Evolutionary conservation across 345 rosid species (phyloP).

Genomic region (Mercurialis annua): DNA sequence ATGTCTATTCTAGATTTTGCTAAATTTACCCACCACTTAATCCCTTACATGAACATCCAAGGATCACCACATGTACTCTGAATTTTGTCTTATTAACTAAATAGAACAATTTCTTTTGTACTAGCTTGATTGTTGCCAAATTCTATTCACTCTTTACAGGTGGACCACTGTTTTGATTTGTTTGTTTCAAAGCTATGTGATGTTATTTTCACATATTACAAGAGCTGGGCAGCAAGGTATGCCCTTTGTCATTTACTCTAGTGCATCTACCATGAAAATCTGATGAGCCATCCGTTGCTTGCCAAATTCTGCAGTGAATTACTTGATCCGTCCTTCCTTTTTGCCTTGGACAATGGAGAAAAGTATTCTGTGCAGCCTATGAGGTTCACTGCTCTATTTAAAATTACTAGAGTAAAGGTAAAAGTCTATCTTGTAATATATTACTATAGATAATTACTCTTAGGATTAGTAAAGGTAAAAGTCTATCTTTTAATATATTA

Average conservation of each 20-base stretch:
- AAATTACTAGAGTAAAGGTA: slow-evolving; percentile 97
- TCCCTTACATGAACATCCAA: background rate
- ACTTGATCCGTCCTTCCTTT: slow-evolving; percentile 96
- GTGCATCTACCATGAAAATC: slow-evolving; percentile 5
- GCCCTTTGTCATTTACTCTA: slow-evolving; percentile 9
- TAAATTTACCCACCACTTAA: background rate
- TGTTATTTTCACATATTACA: slow-evolving; percentile 84
- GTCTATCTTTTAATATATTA: background rate
- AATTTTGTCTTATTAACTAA: background rate
- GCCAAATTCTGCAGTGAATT: slow-evolving; percentile 59
- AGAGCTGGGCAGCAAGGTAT: slow-evolving; percentile 99
- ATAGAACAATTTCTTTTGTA: background rate
- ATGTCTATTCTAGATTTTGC: background rate
- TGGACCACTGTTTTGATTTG: slow-evolving; percentile 95
- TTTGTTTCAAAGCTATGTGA: slow-evolving; percentile 84
- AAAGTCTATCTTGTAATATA: background rate
- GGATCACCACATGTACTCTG: background rate
- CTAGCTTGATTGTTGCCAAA: slow-evolving; percentile 1
- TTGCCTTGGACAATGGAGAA: slow-evolving; percentile 90
- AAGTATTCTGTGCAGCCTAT: slow-evolving; percentile 81
- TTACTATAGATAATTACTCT: background rate
- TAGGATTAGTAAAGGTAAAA: slow-evolving; percentile 68
- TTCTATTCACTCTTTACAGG: slow-evolving; percentile 43
- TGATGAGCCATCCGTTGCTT: slow-evolving; percentile 25
- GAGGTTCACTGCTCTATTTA: slow-evolving; percentile 78